Evolutionary conservation across 495 filamentous ascomycete genomes (phyloP), one percentile per base, ranked within the genome.

Genomic region (Aspergillus carlsbadensis): DNA sequence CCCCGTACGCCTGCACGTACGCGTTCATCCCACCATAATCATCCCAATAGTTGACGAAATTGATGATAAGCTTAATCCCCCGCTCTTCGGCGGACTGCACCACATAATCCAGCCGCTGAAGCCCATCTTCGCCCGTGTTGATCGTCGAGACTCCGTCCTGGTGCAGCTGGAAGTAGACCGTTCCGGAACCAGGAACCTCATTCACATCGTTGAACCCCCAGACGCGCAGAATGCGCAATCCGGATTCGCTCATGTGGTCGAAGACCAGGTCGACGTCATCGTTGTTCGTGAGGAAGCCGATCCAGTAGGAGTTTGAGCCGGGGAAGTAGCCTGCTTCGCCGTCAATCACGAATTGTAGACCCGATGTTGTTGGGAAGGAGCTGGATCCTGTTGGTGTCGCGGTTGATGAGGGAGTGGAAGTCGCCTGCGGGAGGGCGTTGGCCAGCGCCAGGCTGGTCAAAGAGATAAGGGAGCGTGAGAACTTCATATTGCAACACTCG

Each of bases 271-370:
- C 83, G 10, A 89, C 81, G 63, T 89, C 85, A n/a, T 65, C 70
- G 57, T 82, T 76, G 65, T 81, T 83, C 17, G 74, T 81, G 20
- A 89, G 78, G 73, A 89, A 89, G 15, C 78, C 73, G 58, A 90
- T 81, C 87, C 86, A 92, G 76, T 90, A 91, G 42, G 81, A 71
- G 69, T 92, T 91, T 5, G 84, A 86, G 14, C 88, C 88, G 3
- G 85, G 82, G 64, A 78, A 87, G 69, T 86, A 84, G 54, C 76
- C 74, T 5, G 81, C 83, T 57, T 80, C 61, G 17, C 84, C 84
- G 64, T 87, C 82, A 60, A 89, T 82, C 46, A 70, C 76, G 72
- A 89, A 87, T 31, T 83, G 76, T 7, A 72, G 70, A 0, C 78
- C 84, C 3, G 78, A 67, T 0, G 77, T 77, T 4, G 70, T 77